phyloP scores from a whole-genome alignment of 176 grass and related monocot genomes.

The Saccharum spontaneum region DNA sequence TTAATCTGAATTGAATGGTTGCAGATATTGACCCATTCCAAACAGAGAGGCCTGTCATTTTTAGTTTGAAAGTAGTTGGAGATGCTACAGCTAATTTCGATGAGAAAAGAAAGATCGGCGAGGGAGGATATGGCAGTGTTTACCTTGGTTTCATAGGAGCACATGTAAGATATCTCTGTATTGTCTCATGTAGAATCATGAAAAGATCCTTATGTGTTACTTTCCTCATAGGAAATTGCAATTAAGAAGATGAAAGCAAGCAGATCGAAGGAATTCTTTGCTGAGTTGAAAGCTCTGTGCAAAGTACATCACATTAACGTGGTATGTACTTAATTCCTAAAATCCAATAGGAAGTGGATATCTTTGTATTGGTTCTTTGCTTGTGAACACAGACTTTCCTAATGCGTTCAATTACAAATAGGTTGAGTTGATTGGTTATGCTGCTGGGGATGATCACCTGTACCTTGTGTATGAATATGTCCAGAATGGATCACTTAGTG shows the following conservation, averaged over 20 bases:
- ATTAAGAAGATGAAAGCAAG: slow-evolving; percentile 78
- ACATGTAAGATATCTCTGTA: slow-evolving; percentile 40
- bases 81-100: slow-evolving; percentile 55
- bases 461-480: slow-evolving; percentile 74
- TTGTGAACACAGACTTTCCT: background rate
- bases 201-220: background rate
- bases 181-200: background rate
- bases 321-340: slow-evolving; percentile 32
- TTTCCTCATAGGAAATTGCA: slow-evolving; percentile 53
- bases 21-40: slow-evolving; percentile 55
- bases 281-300: slow-evolving; percentile 72
- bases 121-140: slow-evolving; percentile 74
- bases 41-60: slow-evolving; percentile 62
- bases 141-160: slow-evolving; percentile 60
- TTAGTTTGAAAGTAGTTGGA: slow-evolving; percentile 49
- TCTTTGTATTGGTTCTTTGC: background rate
- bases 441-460: slow-evolving; percentile 61
- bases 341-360: background rate
- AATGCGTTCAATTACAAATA: slow-evolving; percentile 24
- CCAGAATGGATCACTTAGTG: slow-evolving; percentile 71
- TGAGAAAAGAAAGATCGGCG: slow-evolving; percentile 67
- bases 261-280: slow-evolving; percentile 78
- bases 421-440: slow-evolving; percentile 79
- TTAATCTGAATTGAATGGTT: slow-evolving; percentile 7
- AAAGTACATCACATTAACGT: slow-evolving; percentile 82